Evolutionary conservation across 768 basidiomycete genomes (phyloP), one percentile per base, ranked within the genome.

Genomic region (Amanita thiersii): DNA sequence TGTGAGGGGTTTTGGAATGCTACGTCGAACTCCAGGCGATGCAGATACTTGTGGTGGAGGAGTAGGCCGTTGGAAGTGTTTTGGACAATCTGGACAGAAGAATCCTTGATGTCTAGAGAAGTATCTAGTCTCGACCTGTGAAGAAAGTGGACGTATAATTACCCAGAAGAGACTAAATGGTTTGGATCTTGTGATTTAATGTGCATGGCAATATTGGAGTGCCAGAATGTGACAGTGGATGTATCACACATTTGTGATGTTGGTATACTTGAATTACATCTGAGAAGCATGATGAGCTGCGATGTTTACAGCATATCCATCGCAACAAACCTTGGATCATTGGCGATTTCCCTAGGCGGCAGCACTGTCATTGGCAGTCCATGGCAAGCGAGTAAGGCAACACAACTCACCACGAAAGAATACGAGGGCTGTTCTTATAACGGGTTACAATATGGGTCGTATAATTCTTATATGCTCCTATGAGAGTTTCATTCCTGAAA

Each of bases 141-240:
- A 41, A 34, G 25, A 17, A 21, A 33, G 30, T 3, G 10, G 35
- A 24, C 18, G 17, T 11, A 29, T 30, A 50, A 70, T 47, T 54
- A 81, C 76, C 81, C 81, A 18, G 79, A 65, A 12, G 77, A 66
- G 32, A 81, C 65, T 25, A 83, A 60, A 56, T 85, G 82, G 49
- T 83, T 81, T 5, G 71, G 69, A 53, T 84, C 81, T 15, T 72
- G 49, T 0, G 50, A 45, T 26, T 56, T 59, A 38, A 82, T 63
- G 45, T 69, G 66, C 17, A 58, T 17, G 0, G 77, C 67, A 23
- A 79, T 49, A 0, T 46, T 60, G 1, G 63, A 55, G 47, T 78
- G 76, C 79, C 81, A 84, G 8, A 37, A 29, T 2, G 81, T 84
- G 29, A 84, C 53, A 20, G 70, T 73, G 29, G 60, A 58, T 5